phyloP scores from a whole-genome alignment of 2,329 filamentous ascomycete genomes.

The Monosporascus sp. region DNA sequence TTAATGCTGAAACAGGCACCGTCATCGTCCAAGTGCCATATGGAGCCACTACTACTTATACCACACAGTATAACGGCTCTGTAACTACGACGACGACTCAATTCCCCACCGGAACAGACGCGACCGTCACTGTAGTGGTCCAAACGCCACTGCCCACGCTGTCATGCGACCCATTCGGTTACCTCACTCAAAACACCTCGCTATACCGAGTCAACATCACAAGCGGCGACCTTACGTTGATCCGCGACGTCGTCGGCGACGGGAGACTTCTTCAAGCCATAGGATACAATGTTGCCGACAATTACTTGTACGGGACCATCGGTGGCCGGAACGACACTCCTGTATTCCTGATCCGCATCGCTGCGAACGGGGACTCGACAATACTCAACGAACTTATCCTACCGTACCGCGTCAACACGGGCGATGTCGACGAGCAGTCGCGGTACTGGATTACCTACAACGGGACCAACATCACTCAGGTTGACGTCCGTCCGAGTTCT shows the following conservation, averaged over 20 bases:
- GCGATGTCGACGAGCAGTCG: conserved; percentile 2
- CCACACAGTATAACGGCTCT: background rate
- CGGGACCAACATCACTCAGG: background rate
- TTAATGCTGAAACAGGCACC: background rate
- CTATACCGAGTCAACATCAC: conserved; percentile 11
- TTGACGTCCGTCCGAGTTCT: background rate
- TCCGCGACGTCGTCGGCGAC: conserved; percentile 3
- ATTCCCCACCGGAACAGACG: background rate
- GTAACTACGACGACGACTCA: conserved; percentile 1
- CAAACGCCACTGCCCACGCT: conserved; percentile 2
- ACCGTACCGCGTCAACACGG: background rate
- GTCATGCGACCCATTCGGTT: conserved; percentile 11
- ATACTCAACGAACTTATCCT: background rate
- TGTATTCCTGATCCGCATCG: conserved; percentile 8
- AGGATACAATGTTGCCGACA: conserved; percentile 13
- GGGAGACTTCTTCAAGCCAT: conserved; percentile 8
- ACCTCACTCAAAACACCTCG: conserved; percentile 6
- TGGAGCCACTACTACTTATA: background rate
- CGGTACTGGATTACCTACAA: background rate
- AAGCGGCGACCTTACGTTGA: background rate
- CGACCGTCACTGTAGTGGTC: background rate
- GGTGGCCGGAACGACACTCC: background rate
- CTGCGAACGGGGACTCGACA: conserved; percentile 4
- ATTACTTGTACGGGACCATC: conserved; percentile 11
- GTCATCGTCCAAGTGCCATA: background rate